Conservation (phyloP, 805 yeast species). For the Yamadazyma takamatsuzukensis region DNA sequence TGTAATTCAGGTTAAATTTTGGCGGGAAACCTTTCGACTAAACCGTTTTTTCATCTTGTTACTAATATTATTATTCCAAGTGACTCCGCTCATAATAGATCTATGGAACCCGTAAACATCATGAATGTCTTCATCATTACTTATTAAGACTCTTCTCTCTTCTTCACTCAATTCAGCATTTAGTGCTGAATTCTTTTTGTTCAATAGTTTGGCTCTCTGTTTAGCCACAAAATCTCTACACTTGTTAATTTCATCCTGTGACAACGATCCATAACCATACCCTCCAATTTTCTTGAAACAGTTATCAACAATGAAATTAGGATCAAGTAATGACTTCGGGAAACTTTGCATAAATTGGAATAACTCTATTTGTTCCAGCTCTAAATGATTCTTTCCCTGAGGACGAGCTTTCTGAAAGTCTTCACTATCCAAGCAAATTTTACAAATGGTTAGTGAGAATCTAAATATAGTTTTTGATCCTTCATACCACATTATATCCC, state of each 20-base stretch:
- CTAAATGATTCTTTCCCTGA: conserved; percentile 19
- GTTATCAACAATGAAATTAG: conserved; percentile 63
- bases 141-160: conserved; percentile 30
- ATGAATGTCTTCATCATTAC: conserved; percentile 29
- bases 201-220: conserved; percentile 44
- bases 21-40: conserved; percentile 16
- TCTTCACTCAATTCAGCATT: conserved; percentile 36
- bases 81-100: conserved; percentile 51
- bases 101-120: conserved; percentile 43
- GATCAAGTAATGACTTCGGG: conserved; percentile 71
- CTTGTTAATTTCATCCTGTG: conserved; percentile 77
- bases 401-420: conserved; percentile 37
- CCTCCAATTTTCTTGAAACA: conserved; percentile 74
- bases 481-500: conserved; percentile 95
- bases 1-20: too few relatives aligned
- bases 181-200: conserved; percentile 23
- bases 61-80: conserved; percentile 60
- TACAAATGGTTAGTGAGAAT: conserved; percentile 74
- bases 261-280: conserved; percentile 60
- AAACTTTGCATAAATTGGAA: conserved; percentile 83
- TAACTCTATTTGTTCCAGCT: conserved; percentile 44
- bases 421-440: conserved; percentile 61
- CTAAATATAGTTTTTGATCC: conserved; percentile 85
- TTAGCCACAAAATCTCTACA: conserved; percentile 76
- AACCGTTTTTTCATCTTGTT: conserved; percentile 47